Base-by-base conservation (phyloP, 1,284 basidiomycete genomes). In the Cutaneotrichosporon sp. region DNA sequence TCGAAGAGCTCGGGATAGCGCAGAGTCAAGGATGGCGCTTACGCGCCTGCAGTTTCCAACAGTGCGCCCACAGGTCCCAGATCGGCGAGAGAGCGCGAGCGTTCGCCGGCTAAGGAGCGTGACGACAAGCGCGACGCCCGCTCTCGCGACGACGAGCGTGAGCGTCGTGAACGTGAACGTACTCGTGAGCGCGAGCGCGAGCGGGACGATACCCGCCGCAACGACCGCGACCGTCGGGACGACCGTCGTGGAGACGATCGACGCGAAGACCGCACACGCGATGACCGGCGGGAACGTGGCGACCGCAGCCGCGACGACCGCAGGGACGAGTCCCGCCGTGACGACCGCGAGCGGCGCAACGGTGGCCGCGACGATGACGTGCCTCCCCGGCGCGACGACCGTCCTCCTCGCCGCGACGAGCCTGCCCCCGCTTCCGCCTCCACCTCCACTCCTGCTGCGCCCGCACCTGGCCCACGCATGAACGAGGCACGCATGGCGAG, bases 21-120 rank as follows among this genome's bases (percentile, higher is more conserved):
- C 38, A 42, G 18, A 42, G 38, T n/a, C 47, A 27, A 29, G 47
- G 47, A 31, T 50, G 47, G 47, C 47, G 47, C 47, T 50, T 27
- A 50, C 47, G 47, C 47, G 47, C 47, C 47, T 31, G 16, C 25
- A 31, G 25, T 18, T 27, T 50, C 47, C 47, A 31, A 6, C 22
- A 25, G 22, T 16, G 45, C 22, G 13, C 47, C 47, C 25, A 50
- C 47, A 27, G 47, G 47, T 29, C 47, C 47, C 24, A 24, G 45
- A 25, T 13, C 45, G 7, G 24, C 25, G 45, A 46, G 45, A 46
- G 22, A 25, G 45, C 22, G 45, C 45, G 45, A 46, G 45, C 29
- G 29, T 4, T 29, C 29, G 29, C 10, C 45, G 45, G 2, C 45
- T 25, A 46, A 46, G 45, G 45, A 24, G 22, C 11, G 24, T 11